Evolutionary conservation across 371 early-diverging fungal genomes (phyloP), one percentile per base, ranked within the genome.

Genomic region (Chytridium lagenaria): DNA sequence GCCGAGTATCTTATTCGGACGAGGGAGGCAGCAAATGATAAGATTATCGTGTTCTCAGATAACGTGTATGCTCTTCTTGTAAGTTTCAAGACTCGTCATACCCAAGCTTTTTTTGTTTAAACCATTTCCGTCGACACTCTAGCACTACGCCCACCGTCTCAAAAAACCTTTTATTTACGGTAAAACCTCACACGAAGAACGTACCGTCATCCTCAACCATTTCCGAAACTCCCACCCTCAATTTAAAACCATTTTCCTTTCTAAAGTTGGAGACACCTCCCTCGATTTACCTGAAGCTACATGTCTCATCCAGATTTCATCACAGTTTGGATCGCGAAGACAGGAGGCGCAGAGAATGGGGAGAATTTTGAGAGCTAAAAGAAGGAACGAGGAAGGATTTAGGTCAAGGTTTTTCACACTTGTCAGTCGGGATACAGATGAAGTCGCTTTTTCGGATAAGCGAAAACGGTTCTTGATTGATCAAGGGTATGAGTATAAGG

Each of bases 31-130:
- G 89, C 94, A 57, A 99, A 99, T 19, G 99, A 99, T 82, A 99
- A 99, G 85, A 98, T 99, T 73, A 99, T 99, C 80, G 99, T 99
- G 12, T 99, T 99, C 83, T 95, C 97, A n/a, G 99, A 99, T 81
- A 97, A 98, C 83, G 98, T 99, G 2, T 96, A 89, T 87, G 99
- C 99, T 0, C 84, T 99, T 2, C 90, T 92, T 78, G 91, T 92
- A 82, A 73, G 78, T 80, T 44, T 19, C 19, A 7, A 12, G 44
- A 12, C 44, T 44, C 7, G 44, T 19, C 7, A 7, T 19, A 44
- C 67, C 7, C 19, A 34, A 50, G 74, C 30, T 0, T 0, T 10
- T 55, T 30, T 51, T n/a, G n/a, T 12, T 44, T 12, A 44, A 7
- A 7, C 44, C 44, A 44, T 12, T 12, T 22, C 30, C 10, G 19